These are phyloP conservation scores for Podospora tetraspora DNA, from an alignment of 495 filamentous ascomycete species.

Conservation along the genomic window DNA sequence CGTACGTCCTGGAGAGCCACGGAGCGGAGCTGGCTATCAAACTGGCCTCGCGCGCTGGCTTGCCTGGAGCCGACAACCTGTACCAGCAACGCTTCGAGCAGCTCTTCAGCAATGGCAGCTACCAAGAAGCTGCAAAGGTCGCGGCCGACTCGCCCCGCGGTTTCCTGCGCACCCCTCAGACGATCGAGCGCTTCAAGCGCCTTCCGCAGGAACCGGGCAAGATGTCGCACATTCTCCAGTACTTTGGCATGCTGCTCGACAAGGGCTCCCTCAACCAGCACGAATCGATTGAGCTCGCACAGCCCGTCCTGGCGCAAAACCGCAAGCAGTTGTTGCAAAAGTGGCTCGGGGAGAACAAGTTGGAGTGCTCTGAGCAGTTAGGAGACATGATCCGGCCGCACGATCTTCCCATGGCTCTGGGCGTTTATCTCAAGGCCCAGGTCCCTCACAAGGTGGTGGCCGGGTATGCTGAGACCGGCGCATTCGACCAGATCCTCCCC, in stretches of 20 bases:
- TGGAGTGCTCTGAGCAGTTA: constrained; percentile 91
- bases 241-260: constrained; percentile 95
- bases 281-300: constrained; percentile 89
- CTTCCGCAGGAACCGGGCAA: constrained; percentile 67
- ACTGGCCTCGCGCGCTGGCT: constrained; percentile 86
- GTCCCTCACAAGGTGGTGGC: constrained; percentile 89
- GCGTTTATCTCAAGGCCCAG: constrained; percentile 82
- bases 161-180: constrained; percentile 88
- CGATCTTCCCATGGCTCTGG: constrained; percentile 77
- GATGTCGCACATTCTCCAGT: constrained; percentile 91
- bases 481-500: constrained; percentile 91
- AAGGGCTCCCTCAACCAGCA: constrained; percentile 88
- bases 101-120: constrained; percentile 68
- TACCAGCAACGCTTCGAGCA: constrained; percentile 91
- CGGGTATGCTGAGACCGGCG: constrained; percentile 88
- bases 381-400: constrained; percentile 89
- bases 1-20: constrained; percentile 91
- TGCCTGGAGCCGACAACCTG: constrained; percentile 91
- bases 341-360: constrained; percentile 92
- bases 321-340: constrained; percentile 96
- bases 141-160: constrained; percentile 94
- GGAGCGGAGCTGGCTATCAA: constrained; percentile 88
- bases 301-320: constrained; percentile 86
- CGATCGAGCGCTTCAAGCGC: constrained; percentile 90
- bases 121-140: constrained; percentile 83